Evolutionary conservation across 2,329 filamentous ascomycete genomes (phyloP).

Genomic region (Cercospora sesami): DNA sequence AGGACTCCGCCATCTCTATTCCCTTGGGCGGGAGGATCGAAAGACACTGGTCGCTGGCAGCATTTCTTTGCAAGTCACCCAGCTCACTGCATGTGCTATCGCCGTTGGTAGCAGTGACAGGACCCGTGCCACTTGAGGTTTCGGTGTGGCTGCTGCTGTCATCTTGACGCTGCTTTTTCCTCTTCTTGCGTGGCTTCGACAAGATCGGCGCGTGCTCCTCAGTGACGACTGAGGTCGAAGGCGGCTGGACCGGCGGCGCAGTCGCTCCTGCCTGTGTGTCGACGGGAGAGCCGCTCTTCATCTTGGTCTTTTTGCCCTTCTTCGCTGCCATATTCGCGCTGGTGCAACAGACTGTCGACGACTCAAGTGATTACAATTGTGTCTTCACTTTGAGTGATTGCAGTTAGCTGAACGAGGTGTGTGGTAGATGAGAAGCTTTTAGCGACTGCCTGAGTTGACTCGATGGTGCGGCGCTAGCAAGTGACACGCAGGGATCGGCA

Average conservation of each 20-base stretch:
- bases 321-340: constrained; percentile 1
- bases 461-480: not conserved
- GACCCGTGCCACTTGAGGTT: not conserved
- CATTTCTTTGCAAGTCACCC: not conserved
- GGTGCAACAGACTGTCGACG: not conserved
- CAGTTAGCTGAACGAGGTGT: not conserved
- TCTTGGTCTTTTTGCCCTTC: constrained; percentile 6
- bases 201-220: constrained; percentile 7
- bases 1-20: not conserved
- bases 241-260: not conserved
- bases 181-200: constrained; percentile 15
- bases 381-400: not conserved
- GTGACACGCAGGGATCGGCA: constrained; percentile 3
- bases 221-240: not conserved
- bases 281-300: not conserved
- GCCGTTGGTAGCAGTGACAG: not conserved
- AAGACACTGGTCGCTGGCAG: not conserved
- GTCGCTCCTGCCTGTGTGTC: not conserved
- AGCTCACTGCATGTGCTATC: not conserved
- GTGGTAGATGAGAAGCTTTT: not conserved
- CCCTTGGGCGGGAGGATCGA: not conserved
- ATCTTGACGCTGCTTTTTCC: not conserved
- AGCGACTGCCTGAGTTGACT: not conserved
- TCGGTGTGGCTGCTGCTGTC: not conserved
- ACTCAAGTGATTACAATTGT: not conserved